A percentile compares a stretch with the other conserved stretches of the same genome.
These are phyloP conservation scores for Amanita rimosa DNA, from an alignment of 768 basidiomycete species.

Conservation along the genomic window DNA sequence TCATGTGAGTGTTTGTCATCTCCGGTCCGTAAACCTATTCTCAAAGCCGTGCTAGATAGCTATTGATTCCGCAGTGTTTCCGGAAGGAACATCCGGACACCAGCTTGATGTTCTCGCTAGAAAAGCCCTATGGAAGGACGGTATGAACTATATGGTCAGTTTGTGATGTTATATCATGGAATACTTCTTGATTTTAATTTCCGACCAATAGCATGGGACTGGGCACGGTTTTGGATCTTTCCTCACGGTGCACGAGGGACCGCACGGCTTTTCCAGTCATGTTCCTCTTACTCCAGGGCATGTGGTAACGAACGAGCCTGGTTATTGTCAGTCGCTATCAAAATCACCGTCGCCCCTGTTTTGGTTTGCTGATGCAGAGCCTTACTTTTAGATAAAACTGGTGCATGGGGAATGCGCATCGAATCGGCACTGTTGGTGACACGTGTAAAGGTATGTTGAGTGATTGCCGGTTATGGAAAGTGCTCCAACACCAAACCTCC, in stretches of 20 bases:
- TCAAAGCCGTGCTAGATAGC: conserved; percentile 51
- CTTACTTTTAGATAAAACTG: conserved; percentile 2
- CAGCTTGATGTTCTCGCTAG: conserved; percentile 87
- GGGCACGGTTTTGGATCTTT: conserved; percentile 88
- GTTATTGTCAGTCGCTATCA: conserved; percentile 54
- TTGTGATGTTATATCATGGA: background rate
- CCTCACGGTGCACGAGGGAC: conserved; percentile 78
- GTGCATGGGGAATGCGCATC: conserved; percentile 75
- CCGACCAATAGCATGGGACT: conserved; percentile 63
- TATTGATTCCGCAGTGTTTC: conserved; percentile 84
- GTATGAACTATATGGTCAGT: conserved; percentile 62
- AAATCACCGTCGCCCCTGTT: too few species aligned
- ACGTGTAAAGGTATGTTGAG: conserved; percentile 37
- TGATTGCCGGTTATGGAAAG: background rate
- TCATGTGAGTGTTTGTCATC: conserved; percentile 50
- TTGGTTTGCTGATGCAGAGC: background rate
- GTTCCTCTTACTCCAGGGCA: conserved; percentile 75
- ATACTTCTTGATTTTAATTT: conserved; percentile 1
- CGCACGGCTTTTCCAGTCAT: conserved; percentile 63
- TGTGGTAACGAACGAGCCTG: conserved; percentile 91
- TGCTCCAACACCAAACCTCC: too few species aligned
- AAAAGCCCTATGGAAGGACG: conserved; percentile 79
- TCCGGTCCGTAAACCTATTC: conserved; percentile 9
- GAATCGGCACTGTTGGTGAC: conserved; percentile 79
- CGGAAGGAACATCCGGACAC: conserved; percentile 75